Conservation (phyloP, 2,329 filamentous ascomycete species). For the Lachnellula occidentalis region DNA sequence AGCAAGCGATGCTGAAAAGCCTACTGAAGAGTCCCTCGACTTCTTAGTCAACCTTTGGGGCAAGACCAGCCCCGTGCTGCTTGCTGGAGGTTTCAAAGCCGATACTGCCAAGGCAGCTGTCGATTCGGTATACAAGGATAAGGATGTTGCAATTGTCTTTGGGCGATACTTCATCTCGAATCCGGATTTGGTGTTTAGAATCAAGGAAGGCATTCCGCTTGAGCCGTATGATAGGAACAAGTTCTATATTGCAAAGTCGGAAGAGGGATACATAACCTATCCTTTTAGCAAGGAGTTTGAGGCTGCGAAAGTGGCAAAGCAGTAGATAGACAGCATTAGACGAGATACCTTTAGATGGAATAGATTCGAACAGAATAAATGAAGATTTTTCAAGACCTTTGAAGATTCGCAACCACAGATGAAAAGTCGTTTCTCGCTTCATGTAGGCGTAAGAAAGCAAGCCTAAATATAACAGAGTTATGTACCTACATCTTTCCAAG, state of each 20-base stretch:
- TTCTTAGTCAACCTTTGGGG: slow-evolving; percentile 4
- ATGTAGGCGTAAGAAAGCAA: too few species aligned
- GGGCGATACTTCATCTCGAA: slow-evolving; percentile 37
- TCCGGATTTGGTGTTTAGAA: slow-evolving; percentile 34
- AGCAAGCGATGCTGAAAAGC: slow-evolving; percentile 45
- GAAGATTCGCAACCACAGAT: too few species aligned
- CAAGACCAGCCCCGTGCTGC: not conserved
- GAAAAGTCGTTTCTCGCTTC: too few species aligned
- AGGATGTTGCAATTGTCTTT: slow-evolving; percentile 4
- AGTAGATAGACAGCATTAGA: too few species aligned
- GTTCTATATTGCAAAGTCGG: slow-evolving; percentile 10
- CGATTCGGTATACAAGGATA: slow-evolving; percentile 25
- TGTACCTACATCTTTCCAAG: too few species aligned
- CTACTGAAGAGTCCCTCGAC: slow-evolving; percentile 27
- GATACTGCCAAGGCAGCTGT: not conserved
- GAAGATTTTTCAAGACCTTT: too few species aligned
- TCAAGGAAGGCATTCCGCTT: slow-evolving; percentile 4
- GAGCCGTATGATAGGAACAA: slow-evolving; percentile 5
- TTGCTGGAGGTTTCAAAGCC: slow-evolving; percentile 6
- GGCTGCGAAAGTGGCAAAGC: too few species aligned
- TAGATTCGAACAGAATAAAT: too few species aligned
- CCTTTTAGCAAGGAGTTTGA: not conserved
- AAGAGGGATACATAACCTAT: not conserved
- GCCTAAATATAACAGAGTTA: too few species aligned
- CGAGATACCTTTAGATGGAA: too few species aligned